A percentile compares a stretch with the other conserved stretches of the same genome.
These are phyloP conservation scores for Podaxis carcinomalis DNA, from an alignment of 768 basidiomycete genomes.

Conservation along the genomic window DNA sequence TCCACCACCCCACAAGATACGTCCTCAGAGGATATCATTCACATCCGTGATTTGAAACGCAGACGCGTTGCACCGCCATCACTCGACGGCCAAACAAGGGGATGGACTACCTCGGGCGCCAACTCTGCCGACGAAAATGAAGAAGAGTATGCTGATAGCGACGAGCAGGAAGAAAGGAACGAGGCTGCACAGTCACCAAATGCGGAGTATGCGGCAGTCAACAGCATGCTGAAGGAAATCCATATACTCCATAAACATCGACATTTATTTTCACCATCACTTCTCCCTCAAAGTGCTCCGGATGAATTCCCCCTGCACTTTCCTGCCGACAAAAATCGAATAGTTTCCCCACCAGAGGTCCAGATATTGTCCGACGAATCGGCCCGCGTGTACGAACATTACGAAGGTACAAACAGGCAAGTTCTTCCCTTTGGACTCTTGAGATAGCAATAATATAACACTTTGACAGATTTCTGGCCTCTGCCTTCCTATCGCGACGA, in stretches of 20 bases:
- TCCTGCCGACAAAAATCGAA: constrained; percentile 1
- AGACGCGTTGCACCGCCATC: constrained; percentile 48
- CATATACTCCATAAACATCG: constrained; percentile 68
- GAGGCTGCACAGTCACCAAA: constrained; percentile 11
- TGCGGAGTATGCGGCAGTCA: constrained; percentile 55
- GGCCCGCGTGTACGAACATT: constrained; percentile 48
- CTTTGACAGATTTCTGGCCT: constrained; percentile 51
- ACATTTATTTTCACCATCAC: constrained; percentile 35
- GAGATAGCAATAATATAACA: background rate
- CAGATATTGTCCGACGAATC: constrained; percentile 31
- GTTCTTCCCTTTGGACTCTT: background rate
- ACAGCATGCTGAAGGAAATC: constrained; percentile 64
- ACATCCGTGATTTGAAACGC: constrained; percentile 42
- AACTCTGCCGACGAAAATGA: constrained; percentile 28
- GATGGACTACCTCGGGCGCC: constrained; percentile 30
- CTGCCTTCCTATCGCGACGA: constrained; percentile 61
- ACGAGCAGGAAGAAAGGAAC: constrained; percentile 22
- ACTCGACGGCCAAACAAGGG: constrained; percentile 48
- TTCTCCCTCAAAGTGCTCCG: constrained; percentile 1
- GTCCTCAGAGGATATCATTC: constrained; percentile 20
- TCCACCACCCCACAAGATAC: constrained; percentile 19
- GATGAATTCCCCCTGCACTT: background rate
- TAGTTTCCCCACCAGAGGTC: background rate
- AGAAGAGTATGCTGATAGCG: constrained; percentile 23
- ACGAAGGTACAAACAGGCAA: constrained; percentile 63